A percentile compares a stretch with the other conserved stretches of the same genome.
Conservation (phyloP, 257 asterid species). For the Salvia rosmarinus region DNA sequence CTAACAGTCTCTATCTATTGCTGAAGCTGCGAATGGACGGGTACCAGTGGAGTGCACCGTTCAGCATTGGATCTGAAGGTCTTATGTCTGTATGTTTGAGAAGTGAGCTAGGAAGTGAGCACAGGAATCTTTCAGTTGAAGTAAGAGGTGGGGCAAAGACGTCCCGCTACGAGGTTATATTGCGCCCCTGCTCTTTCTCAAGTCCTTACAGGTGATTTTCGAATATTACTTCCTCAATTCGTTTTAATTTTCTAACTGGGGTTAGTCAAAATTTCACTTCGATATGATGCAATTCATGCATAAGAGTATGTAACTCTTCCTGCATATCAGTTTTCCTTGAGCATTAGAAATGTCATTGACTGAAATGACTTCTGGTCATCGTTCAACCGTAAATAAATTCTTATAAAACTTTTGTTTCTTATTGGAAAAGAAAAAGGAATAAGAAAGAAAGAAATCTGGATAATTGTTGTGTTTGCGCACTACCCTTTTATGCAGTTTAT, state of each 20-base stretch:
- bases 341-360: conserved; percentile 1
- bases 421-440: background rate
- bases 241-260: background rate
- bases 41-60: conserved; percentile 86
- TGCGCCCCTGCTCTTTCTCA: conserved; percentile 78
- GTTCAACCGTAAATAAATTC: background rate
- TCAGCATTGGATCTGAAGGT: conserved; percentile 76
- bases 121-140: conserved; percentile 62
- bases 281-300: conserved; percentile 19
- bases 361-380: conserved; percentile 2
- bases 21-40: conserved; percentile 83
- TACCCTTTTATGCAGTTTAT: background rate
- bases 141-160: conserved; percentile 87
- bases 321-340: conserved; percentile 4
- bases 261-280: background rate
- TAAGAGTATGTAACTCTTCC: background rate
- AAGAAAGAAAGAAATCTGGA: background rate
- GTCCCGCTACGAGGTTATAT: conserved; percentile 76
- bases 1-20: conserved; percentile 37
- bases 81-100: conserved; percentile 72
- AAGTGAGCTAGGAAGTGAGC: conserved; percentile 57
- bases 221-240: conserved; percentile 18
- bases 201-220: conserved; percentile 91
- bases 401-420: background rate
- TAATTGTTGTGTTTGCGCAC: background rate